phyloP scores from a whole-genome alignment of 768 basidiomycete species.

The Russula dissimulans region DNA sequence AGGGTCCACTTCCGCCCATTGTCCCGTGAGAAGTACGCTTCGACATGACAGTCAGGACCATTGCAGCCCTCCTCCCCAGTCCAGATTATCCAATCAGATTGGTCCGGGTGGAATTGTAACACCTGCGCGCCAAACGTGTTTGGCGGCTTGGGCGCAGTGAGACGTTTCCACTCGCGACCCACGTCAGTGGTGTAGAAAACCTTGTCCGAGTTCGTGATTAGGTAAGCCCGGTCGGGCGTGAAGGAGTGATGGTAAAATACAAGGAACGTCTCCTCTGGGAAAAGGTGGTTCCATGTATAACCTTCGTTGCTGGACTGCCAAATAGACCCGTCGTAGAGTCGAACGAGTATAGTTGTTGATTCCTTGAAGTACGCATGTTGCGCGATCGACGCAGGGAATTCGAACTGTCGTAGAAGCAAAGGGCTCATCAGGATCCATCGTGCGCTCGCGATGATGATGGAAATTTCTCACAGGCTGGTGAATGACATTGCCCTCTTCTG shows the following conservation, averaged over 20 bases:
- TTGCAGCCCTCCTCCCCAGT: slow-evolving; percentile 67
- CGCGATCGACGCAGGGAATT: slow-evolving; percentile 53
- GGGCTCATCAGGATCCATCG: not conserved
- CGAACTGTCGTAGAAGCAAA: slow-evolving; percentile 35
- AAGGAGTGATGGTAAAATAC: slow-evolving; percentile 83
- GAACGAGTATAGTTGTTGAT: slow-evolving; percentile 78
- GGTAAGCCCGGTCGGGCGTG: slow-evolving; percentile 74
- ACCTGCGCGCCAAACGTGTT: slow-evolving; percentile 71
- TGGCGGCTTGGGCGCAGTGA: slow-evolving; percentile 56
- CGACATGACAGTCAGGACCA: slow-evolving; percentile 53
- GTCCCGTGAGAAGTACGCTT: slow-evolving; percentile 65
- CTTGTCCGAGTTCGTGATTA: slow-evolving; percentile 58
- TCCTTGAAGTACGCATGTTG: slow-evolving; percentile 83
- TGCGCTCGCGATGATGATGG: not conserved
- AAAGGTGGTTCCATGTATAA: slow-evolving; percentile 73
- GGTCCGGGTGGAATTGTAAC: slow-evolving; percentile 76
- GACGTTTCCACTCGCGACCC: slow-evolving; percentile 59
- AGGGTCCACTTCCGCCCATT: slow-evolving; percentile 70
- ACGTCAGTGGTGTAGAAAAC: slow-evolving; percentile 80
- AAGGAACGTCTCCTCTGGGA: slow-evolving; percentile 56
- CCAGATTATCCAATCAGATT: slow-evolving; percentile 83
- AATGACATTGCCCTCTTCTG: slow-evolving; percentile 64
- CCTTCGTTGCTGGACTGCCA: slow-evolving; percentile 98
- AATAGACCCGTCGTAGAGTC: slow-evolving; percentile 63
- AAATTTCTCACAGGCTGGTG: slow-evolving; percentile 57